Conservation (phyloP, 345 rosid genomes). For the Excoecaria cochinchinensis region DNA sequence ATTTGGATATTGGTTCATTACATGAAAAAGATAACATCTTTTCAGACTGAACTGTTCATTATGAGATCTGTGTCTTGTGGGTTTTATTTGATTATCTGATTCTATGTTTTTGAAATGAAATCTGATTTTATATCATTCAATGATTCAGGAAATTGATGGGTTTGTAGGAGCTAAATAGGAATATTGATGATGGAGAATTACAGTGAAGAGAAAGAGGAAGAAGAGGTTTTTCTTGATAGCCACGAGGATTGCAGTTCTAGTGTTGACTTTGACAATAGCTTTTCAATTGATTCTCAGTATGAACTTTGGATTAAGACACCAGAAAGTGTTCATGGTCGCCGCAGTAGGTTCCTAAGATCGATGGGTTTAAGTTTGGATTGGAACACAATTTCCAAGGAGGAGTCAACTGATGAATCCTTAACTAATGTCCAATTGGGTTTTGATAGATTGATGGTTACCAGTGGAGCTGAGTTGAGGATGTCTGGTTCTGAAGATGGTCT, state of each 20-base stretch:
- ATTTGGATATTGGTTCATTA: neutral
- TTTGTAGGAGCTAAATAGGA: neutral
- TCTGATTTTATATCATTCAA: neutral
- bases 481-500: slow-evolving; percentile 29
- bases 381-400: slow-evolving; percentile 26
- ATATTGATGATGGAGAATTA: slow-evolving; percentile 33
- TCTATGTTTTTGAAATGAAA: neutral
- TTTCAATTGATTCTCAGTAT: slow-evolving; percentile 24
- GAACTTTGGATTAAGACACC: slow-evolving; percentile 55
- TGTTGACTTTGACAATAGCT: slow-evolving; percentile 20
- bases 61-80: slow-evolving; percentile 18
- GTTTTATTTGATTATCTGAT: neutral
- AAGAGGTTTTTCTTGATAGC: slow-evolving; percentile 55
- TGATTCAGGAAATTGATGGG: slow-evolving; percentile 36
- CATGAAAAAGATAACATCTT: neutral
- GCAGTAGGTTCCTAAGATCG: slow-evolving; percentile 36
- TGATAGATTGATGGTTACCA: slow-evolving; percentile 30
- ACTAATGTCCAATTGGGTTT: slow-evolving; percentile 21
- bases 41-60: slow-evolving; percentile 5
- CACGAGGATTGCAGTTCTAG: slow-evolving; percentile 39
- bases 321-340: slow-evolving; percentile 54
- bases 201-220: slow-evolving; percentile 43
- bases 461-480: slow-evolving; percentile 40
- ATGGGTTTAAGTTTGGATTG: slow-evolving; percentile 35
- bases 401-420: slow-evolving; percentile 18